Evolutionary conservation across 192 early-diverging fungal genomes (phyloP).

Genomic region (Allomyces arbusculus): DNA sequence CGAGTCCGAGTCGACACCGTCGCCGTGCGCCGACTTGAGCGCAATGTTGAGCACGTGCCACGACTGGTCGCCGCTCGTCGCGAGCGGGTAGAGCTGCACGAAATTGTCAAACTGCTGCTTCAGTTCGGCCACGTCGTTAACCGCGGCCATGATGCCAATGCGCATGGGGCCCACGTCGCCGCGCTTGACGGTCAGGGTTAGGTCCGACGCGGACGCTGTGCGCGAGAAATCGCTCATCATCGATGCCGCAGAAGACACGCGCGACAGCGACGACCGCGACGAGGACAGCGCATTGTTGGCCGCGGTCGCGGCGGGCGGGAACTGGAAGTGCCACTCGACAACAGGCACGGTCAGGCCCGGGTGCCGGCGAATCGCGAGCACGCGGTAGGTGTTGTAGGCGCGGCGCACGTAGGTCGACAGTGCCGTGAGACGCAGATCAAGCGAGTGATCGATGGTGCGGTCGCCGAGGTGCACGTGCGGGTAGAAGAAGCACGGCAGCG

Average conservation of each 20-base stretch:
- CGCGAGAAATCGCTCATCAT: slow-evolving; percentile 11
- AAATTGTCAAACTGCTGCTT: slow-evolving; percentile 35
- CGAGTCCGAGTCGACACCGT: not conserved
- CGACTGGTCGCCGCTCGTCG: not conserved
- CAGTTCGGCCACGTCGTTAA: slow-evolving; percentile 46
- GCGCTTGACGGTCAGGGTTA: slow-evolving; percentile 51
- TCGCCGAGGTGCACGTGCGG: slow-evolving; percentile 22
- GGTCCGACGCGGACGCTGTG: slow-evolving; percentile 16
- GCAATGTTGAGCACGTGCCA: slow-evolving; percentile 4
- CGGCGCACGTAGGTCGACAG: slow-evolving; percentile 92
- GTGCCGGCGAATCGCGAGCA: slow-evolving; percentile 60
- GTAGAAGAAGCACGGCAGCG: slow-evolving; percentile 83
- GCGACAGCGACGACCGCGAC: not conserved
- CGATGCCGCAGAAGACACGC: slow-evolving; percentile 3
- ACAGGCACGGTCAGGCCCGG: slow-evolving; percentile 36
- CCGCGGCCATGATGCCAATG: slow-evolving; percentile 69
- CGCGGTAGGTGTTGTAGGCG: slow-evolving; percentile 91
- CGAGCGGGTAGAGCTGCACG: slow-evolving; percentile 33
- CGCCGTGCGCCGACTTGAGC: slow-evolving; percentile 5
- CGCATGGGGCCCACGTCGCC: slow-evolving; percentile 65
- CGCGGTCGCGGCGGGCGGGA: not conserved
- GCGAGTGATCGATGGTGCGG: not conserved
- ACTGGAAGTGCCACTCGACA: slow-evolving; percentile 33
- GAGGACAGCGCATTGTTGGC: not conserved
- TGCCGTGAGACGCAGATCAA: slow-evolving; percentile 42